Evolutionary conservation across 225 moss, liverwort and hornwort species (phyloP), one percentile per base, ranked within the genome.

Genomic region (Anthoceros angustus): DNA sequence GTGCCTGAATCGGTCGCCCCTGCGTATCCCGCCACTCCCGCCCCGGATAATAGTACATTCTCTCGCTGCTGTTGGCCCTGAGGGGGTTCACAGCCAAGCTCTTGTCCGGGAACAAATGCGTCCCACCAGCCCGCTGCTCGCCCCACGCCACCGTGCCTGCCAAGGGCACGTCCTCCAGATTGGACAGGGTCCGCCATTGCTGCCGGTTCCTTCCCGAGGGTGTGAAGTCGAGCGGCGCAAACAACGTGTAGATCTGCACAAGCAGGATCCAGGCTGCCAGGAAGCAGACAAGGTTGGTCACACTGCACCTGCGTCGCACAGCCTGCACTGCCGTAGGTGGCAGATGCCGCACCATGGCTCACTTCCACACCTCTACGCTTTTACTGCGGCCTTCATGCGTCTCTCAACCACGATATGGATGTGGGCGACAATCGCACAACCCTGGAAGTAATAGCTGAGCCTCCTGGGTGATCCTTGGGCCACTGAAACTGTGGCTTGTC

Each of bases 1-100:
- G 98, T 39, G 89, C 86, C 81, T 98, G 98, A 73, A 98, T 98
- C 46, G 87, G 74, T 49, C 79, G 82, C 10, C 98, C 92, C 10
- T 89, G 82, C 0, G 84, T 84, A 69, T 92, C 98, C 10, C 75
- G 83, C 95, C 91, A 98, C 73, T 85, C 82, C 65, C 91, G 78
- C 16, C 92, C 98, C 23, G 92, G 87, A 61, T 77, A 81, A 73
- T 83, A 87, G 63, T 71, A 82, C 0, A 77, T 78, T 62, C 71
- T 69, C 40, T 92, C 89, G 68, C 68, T 78, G 15, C 78, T 80
- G 43, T 72, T 73, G 32, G 69, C 68, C 68, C 73, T 86, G 9
- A 73, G 50, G 70, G 88, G 88, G 73, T 87, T 75, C 21, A 98
- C 74, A 10, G 86, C 82, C 32, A 71, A 66, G 62, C 72, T 79